Conservation (phyloP, 1,284 basidiomycete genomes). For the Entoloma clypeatum region DNA sequence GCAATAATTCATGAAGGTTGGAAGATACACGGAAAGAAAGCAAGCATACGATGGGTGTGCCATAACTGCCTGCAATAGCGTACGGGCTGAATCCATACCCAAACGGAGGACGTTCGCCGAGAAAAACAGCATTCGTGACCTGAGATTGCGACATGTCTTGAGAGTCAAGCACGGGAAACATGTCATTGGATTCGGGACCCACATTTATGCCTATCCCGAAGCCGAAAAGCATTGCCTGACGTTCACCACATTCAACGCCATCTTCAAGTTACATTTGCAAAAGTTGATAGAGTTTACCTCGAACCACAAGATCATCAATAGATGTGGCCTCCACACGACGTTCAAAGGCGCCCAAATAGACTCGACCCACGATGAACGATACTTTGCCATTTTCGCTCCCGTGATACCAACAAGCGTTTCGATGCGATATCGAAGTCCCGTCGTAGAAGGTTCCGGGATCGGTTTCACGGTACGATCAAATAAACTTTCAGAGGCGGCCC, state of each 20-base stretch:
- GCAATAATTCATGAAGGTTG: neutral
- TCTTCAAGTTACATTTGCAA: too few species aligned
- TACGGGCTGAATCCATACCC: slow-evolving; percentile 57
- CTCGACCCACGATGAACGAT: slow-evolving; percentile 53
- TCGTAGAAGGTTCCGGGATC: slow-evolving; percentile 40
- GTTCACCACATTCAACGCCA: neutral
- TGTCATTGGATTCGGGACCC: too few species aligned
- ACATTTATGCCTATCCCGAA: slow-evolving; percentile 74
- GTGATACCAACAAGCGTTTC: slow-evolving; percentile 66
- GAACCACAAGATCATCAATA: slow-evolving; percentile 53
- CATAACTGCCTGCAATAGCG: slow-evolving; percentile 55
- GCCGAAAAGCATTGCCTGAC: slow-evolving; percentile 57
- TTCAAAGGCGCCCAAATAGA: slow-evolving; percentile 45
- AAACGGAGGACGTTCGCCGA: slow-evolving; percentile 51
- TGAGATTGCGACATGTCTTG: slow-evolving; percentile 21
- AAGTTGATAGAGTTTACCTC: too few species aligned
- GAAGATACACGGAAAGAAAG: neutral
- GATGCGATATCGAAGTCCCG: slow-evolving; percentile 51
- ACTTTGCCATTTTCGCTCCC: slow-evolving; percentile 57
- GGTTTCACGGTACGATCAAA: slow-evolving; percentile 63
- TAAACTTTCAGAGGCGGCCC: neutral
- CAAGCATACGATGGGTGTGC: slow-evolving; percentile 56
- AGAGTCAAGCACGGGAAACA: neutral
- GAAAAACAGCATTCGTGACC: slow-evolving; percentile 70
- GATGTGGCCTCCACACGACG: slow-evolving; percentile 63